A percentile compares a stretch with the other conserved stretches of the same genome.
Conservation (phyloP, 345 rosid species). For the Salix brachista region DNA sequence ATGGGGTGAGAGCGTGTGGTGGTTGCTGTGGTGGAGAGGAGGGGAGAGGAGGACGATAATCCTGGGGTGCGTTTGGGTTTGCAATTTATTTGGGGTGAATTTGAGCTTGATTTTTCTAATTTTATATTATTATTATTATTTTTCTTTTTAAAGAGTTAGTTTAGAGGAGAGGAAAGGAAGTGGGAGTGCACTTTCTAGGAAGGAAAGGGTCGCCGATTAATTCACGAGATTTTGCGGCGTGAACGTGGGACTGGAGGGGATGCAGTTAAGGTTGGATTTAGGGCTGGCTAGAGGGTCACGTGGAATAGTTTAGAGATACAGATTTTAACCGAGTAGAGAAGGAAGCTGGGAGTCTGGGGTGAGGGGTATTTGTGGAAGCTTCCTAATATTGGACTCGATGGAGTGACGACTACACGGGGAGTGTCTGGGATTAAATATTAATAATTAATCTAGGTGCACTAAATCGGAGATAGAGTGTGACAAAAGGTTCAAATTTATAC, state of each 20-base stretch:
- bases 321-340: background rate
- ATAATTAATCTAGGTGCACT: too few relatives aligned
- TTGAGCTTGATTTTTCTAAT: constrained; percentile 25
- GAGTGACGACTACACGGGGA: too few relatives aligned
- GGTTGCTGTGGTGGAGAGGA: background rate
- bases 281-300: background rate
- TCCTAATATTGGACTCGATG: too few relatives aligned
- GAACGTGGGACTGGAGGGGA: background rate
- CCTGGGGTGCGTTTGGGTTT: constrained; percentile 31
- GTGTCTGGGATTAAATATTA: too few relatives aligned
- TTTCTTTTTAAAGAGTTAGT: background rate
- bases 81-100: constrained; percentile 38
- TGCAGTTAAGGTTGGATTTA: background rate
- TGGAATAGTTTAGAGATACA: background rate
- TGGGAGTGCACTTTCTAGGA: constrained; percentile 24
- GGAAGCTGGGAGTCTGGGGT: too few relatives aligned
- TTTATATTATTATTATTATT: too few relatives aligned
- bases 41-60: background rate
- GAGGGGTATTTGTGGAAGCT: too few relatives aligned
- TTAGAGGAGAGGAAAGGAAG: background rate
- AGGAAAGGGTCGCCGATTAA: constrained; percentile 28
- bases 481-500: too few relatives aligned
- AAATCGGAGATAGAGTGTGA: too few relatives aligned
- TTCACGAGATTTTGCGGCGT: constrained; percentile 24
- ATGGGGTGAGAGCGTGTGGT: background rate